Evolutionary conservation across 139 green algal genomes (phyloP).

Genomic region (Chlorella sp.): DNA sequence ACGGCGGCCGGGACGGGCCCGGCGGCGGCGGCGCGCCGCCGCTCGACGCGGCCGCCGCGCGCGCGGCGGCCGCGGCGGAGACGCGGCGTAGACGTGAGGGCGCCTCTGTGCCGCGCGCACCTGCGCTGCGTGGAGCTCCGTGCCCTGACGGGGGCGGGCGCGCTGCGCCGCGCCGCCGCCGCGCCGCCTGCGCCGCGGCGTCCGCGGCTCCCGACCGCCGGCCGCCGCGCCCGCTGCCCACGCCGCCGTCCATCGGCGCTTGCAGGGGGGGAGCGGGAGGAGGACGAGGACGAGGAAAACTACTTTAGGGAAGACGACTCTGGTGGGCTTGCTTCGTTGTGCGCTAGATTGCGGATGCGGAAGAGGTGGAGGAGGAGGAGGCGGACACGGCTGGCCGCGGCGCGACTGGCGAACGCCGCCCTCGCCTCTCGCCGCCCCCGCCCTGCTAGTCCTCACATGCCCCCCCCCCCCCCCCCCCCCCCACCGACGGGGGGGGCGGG

Average conservation of each 20-base stretch:
- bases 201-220: no score
- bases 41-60: background rate
- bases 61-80: conserved; percentile 12
- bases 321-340: background rate
- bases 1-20: background rate
- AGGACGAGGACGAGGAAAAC: conserved; percentile 75
- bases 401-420: no score
- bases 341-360: no score
- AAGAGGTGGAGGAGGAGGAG: no score
- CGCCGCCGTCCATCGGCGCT: background rate
- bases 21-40: background rate
- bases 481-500: no score
- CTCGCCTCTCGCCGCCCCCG: no score
- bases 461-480: no score
- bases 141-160: no score
- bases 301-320: conserved; percentile 65
- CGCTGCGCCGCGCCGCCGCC: no score
- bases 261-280: conserved; percentile 32
- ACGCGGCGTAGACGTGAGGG: conserved; percentile 28
- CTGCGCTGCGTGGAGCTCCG: no score
- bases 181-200: background rate
- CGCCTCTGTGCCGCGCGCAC: background rate
- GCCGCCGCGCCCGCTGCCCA: background rate
- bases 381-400: no score
- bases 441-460: no score